Conservation (phyloP, 257 asterid genomes). For the Solanum tarijense region DNA sequence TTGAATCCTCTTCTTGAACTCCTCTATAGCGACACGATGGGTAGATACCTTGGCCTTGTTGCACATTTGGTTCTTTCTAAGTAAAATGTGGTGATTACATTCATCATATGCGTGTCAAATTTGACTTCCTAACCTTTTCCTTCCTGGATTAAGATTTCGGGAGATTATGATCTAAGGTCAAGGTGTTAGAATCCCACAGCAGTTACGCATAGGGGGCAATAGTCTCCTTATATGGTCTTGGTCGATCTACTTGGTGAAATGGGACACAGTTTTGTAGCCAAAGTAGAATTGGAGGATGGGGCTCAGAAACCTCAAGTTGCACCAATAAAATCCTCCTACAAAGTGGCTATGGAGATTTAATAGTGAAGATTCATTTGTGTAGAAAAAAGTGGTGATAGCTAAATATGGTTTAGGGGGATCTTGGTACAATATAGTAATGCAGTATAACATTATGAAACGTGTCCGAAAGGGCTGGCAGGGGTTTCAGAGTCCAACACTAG, state of each 20-base stretch:
- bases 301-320: background rate
- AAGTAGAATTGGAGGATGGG: background rate
- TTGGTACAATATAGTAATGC: background rate
- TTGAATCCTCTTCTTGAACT: background rate
- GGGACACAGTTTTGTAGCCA: background rate
- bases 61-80: background rate
- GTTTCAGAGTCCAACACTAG: background rate
- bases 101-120: background rate
- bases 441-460: background rate
- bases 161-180: background rate
- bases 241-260: background rate
- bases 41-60: background rate
- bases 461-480: background rate
- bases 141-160: background rate
- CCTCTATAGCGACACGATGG: background rate
- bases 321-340: background rate
- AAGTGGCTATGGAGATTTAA: background rate
- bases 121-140: background rate
- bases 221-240: background rate
- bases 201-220: background rate
- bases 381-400: background rate
- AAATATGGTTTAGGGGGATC: background rate
- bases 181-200: background rate
- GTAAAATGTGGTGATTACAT: background rate
- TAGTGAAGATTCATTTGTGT: background rate